Evolutionary conservation across 331 rosid species (phyloP).

Genomic region (Rosa hybrid): DNA sequence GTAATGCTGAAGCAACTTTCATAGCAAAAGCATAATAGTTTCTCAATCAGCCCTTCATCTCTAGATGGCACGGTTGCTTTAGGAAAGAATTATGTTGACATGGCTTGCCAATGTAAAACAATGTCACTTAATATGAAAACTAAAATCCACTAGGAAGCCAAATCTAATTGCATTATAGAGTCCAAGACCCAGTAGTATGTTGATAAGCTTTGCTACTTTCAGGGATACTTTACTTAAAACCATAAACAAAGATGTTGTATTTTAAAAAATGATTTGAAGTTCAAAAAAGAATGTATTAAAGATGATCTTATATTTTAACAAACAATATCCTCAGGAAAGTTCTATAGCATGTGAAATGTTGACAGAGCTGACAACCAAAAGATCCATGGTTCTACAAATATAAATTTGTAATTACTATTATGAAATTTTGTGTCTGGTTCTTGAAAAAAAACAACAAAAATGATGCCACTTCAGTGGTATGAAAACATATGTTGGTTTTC

Average conservation of each 20-base stretch:
- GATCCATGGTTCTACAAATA: neutral
- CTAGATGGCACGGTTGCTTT: neutral
- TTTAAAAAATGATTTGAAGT: neutral
- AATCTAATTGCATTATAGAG: neutral
- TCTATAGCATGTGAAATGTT: neutral
- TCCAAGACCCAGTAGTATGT: neutral
- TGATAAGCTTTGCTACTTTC: neutral
- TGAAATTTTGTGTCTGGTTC: neutral
- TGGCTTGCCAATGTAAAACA: neutral
- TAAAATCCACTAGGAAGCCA: neutral
- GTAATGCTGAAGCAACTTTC: neutral
- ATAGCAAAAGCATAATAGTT: neutral
- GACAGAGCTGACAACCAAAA: neutral
- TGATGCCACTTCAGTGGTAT: neutral
- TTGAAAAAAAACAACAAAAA: no score
- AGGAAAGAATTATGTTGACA: neutral
- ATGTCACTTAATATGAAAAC: neutral
- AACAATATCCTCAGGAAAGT: neutral
- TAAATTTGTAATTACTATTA: neutral
- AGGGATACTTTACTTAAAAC: neutral
- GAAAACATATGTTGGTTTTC: neutral
- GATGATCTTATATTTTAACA: neutral
- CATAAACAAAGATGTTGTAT: neutral
- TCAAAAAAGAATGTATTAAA: neutral
- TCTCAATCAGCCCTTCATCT: neutral